phyloP scores from a whole-genome alignment of 2,329 filamentous ascomycete species.

The Macrophomina pseudophaseolina region DNA sequence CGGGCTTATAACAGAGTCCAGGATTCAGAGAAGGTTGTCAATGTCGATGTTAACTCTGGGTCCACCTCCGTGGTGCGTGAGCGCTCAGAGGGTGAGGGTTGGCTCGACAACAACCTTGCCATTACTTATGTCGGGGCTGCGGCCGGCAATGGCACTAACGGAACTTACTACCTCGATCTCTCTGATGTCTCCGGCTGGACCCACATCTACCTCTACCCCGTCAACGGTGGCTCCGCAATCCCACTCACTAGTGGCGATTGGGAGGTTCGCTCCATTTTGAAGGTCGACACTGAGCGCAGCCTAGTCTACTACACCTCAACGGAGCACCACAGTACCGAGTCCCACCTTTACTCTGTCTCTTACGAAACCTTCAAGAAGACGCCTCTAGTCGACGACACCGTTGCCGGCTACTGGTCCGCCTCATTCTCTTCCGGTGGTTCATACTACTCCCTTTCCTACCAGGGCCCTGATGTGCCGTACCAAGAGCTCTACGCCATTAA shows the following conservation, averaged over 20 bases:
- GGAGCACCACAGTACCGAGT: slow-evolving; percentile 68
- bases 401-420: slow-evolving; percentile 65
- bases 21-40: slow-evolving; percentile 66
- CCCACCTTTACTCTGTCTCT: slow-evolving; percentile 70
- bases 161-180: slow-evolving; percentile 67
- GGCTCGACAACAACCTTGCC: slow-evolving; percentile 65
- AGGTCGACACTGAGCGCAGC: slow-evolving; percentile 62
- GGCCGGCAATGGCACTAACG: slow-evolving; percentile 41
- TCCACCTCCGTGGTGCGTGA: slow-evolving; percentile 58
- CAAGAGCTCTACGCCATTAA: slow-evolving; percentile 68
- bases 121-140: slow-evolving; percentile 61
- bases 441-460: slow-evolving; percentile 70
- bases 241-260: slow-evolving; percentile 69
- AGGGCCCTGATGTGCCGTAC: slow-evolving; percentile 70
- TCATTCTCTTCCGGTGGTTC: slow-evolving; percentile 67
- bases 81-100: slow-evolving; percentile 64
- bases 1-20: slow-evolving; percentile 72
- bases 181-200: slow-evolving; percentile 70
- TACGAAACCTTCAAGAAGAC: slow-evolving; percentile 60
- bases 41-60: slow-evolving; percentile 59
- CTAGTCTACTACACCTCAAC: slow-evolving; percentile 70
- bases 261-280: slow-evolving; percentile 66
- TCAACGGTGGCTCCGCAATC: slow-evolving; percentile 60
- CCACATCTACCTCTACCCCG: slow-evolving; percentile 68
- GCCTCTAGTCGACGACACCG: slow-evolving; percentile 65